Percentiles rank a stretch among this genome's conserved stretches.
These are phyloP conservation scores for Dissophora ornata DNA, from an alignment of 192 early-diverging fungal genomes.

Conservation along the genomic window DNA sequence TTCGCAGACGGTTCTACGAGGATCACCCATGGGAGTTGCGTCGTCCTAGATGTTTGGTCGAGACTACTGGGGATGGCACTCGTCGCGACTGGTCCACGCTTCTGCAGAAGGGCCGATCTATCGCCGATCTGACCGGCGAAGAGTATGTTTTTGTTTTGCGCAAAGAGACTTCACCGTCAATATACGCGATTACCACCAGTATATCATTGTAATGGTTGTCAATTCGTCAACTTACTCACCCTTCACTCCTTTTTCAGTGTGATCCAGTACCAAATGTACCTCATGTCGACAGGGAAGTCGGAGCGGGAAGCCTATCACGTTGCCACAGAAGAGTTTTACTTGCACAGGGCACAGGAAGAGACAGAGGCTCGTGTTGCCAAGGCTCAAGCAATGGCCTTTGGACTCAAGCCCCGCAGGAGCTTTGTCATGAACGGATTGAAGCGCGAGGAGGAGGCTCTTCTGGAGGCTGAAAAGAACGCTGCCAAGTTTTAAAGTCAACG, in stretches of 20 bases:
- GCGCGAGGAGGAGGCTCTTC: conserved; percentile 45
- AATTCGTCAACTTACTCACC: background rate
- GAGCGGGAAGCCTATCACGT: conserved; percentile 83
- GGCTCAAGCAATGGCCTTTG: conserved; percentile 64
- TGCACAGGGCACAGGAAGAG: conserved; percentile 82
- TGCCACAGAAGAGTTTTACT: conserved; percentile 85
- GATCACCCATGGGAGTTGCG: conserved; percentile 93
- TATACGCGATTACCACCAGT: too few species aligned
- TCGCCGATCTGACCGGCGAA: conserved; percentile 81
- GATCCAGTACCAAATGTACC: conserved; percentile 84
- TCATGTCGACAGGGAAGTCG: conserved; percentile 75
- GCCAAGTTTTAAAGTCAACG: conserved; percentile 39
- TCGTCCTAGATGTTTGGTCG: conserved; percentile 77
- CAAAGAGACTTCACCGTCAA: too few species aligned
- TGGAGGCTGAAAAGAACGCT: conserved; percentile 33
- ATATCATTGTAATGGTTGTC: too few species aligned
- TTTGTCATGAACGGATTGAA: conserved; percentile 52
- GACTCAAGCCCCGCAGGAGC: conserved; percentile 49
- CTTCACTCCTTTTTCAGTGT: conserved; percentile 67
- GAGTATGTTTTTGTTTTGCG: conserved; percentile 70
- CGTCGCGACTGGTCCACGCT: conserved; percentile 68
- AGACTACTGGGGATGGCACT: conserved; percentile 66
- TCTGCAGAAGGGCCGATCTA: conserved; percentile 58
- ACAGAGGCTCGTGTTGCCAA: conserved; percentile 71
- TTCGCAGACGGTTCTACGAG: conserved; percentile 88